Percentiles rank a stretch among this genome's conserved stretches.
These are phyloP conservation scores for Cenchrus fungigraminus DNA, from an alignment of 176 grass and related monocot genomes.

Conservation along the genomic window DNA sequence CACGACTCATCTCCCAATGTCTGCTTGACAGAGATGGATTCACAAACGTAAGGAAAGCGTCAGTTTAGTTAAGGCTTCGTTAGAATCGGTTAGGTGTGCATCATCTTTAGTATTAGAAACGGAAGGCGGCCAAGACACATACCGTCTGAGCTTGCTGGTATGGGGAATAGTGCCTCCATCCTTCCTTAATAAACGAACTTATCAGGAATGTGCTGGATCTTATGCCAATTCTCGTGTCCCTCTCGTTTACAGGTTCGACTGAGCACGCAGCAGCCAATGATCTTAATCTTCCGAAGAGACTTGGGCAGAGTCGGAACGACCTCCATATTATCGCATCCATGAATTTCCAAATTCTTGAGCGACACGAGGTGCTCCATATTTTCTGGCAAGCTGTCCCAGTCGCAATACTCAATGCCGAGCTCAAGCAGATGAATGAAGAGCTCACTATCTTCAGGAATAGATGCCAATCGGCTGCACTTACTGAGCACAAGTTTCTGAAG, in stretches of 20 bases:
- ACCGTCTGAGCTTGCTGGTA: not conserved
- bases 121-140: too few relatives aligned
- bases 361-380: not conserved
- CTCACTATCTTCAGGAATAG: not conserved
- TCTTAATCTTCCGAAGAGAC: not conserved
- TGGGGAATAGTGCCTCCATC: not conserved
- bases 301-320: not conserved
- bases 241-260: not conserved
- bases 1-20: too few relatives aligned
- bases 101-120: too few relatives aligned
- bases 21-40: too few relatives aligned
- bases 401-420: rapidly evolving
- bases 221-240: not conserved
- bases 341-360: not conserved
- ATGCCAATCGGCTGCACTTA: not conserved
- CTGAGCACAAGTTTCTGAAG: not conserved
- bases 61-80: too few relatives aligned
- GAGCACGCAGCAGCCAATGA: not conserved
- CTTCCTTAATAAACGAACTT: not conserved
- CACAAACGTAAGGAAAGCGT: too few relatives aligned
- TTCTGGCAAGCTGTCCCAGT: not conserved
- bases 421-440: not conserved
- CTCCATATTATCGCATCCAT: not conserved
- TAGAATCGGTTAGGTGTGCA: too few relatives aligned
- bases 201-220: not conserved